These are phyloP conservation scores for Syzygium aqueum DNA, from an alignment of 345 rosid species.

Conservation along the genomic window DNA sequence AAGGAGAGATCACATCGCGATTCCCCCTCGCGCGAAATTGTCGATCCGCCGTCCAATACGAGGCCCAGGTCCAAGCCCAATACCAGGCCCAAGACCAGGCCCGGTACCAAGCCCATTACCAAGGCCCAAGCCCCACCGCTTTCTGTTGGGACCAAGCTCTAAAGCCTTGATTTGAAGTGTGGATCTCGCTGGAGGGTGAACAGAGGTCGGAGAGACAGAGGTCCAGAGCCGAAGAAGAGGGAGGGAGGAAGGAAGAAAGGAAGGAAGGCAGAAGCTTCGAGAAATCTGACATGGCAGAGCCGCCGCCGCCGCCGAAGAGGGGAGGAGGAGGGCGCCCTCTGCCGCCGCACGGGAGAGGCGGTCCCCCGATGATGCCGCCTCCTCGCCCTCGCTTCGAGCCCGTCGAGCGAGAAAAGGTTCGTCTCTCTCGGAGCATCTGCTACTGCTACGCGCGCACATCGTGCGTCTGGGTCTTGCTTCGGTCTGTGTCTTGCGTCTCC, in stretches of 20 bases:
- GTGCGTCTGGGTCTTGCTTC: not conserved
- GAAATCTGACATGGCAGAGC: constrained; percentile 49
- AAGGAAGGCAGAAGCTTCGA: not conserved
- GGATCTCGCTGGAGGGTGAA: not conserved
- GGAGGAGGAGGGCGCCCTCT: constrained; percentile 27
- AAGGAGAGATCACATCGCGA: not conserved
- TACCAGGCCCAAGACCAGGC: not conserved
- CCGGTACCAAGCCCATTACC: not conserved
- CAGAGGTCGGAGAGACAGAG: not conserved
- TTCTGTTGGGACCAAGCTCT: not conserved
- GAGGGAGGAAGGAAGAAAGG: too few species aligned
- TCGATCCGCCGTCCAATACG: fast-evolving
- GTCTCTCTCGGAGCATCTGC: not conserved
- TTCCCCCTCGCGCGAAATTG: not conserved
- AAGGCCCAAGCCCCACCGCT: not conserved
- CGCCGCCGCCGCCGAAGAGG: constrained; percentile 42
- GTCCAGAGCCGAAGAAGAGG: not conserved
- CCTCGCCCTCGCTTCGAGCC: constrained; percentile 53
- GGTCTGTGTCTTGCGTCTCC: not conserved
- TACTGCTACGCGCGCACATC: not conserved
- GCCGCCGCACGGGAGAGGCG: constrained; percentile 47
- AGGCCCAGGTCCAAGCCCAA: not conserved
- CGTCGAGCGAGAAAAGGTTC: constrained; percentile 85
- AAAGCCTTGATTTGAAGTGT: not conserved
- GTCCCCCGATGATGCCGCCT: constrained; percentile 34